These are phyloP conservation scores for Stylosanthes scabra DNA, from an alignment of 331 rosid species.

Conservation along the genomic window DNA sequence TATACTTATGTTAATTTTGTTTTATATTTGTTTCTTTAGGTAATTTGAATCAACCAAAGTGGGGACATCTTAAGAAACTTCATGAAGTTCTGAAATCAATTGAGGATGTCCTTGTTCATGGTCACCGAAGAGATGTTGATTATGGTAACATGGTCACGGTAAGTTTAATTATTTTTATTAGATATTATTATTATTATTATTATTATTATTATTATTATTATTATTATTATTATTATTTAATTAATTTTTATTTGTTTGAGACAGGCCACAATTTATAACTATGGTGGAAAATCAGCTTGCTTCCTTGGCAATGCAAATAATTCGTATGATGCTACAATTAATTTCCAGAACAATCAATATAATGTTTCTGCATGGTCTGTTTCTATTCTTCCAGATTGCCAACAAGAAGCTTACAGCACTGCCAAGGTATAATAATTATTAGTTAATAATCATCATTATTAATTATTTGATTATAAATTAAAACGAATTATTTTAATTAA, in stretches of 20 bases:
- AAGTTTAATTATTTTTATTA: neutral
- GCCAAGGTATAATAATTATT: constrained; percentile 40
- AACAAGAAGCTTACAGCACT: constrained; percentile 48
- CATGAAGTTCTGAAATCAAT: constrained; percentile 36
- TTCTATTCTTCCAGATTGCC: constrained; percentile 40
- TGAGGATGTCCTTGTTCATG: constrained; percentile 40
- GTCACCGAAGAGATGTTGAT: neutral
- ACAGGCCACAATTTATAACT: constrained; percentile 36
- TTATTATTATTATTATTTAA: neutral
- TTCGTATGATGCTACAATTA: constrained; percentile 16
- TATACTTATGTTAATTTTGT: no score
- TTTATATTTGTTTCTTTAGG: constrained; percentile 4
- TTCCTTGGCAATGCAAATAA: constrained; percentile 44
- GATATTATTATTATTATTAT: no score
- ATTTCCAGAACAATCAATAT: constrained; percentile 24
- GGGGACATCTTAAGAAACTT: constrained; percentile 54
- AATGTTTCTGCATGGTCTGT: constrained; percentile 53
- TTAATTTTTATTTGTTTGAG: neutral
- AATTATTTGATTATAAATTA: no score
- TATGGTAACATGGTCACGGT: constrained; percentile 25
- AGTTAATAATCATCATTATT: no score
- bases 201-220: no score
- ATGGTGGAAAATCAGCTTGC: constrained; percentile 37
- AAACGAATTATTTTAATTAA: no score
- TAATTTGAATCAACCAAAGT: constrained; percentile 53